Percentiles rank a stretch among this genome's conserved stretches.
Conservation (phyloP, 768 basidiomycete genomes). For the Trametes coccinea region DNA sequence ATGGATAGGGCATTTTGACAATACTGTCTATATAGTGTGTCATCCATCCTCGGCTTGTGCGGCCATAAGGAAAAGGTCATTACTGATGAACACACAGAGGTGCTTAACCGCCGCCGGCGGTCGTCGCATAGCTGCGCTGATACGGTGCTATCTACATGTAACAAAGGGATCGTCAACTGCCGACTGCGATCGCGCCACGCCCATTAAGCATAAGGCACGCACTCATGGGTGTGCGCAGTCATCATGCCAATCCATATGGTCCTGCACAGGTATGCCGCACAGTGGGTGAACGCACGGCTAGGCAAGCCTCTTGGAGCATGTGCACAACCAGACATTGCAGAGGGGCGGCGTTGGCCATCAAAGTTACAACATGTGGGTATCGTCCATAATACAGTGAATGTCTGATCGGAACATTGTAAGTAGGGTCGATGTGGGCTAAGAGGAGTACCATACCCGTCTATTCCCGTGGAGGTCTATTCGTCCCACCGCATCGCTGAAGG, state of each 20-base stretch:
- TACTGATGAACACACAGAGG: too few species aligned
- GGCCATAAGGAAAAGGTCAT: too few species aligned
- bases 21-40: too few species aligned
- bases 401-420: too few species aligned
- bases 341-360: background rate
- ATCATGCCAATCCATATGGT: background rate
- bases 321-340: too few species aligned
- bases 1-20: background rate
- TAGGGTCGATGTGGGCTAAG: too few species aligned
- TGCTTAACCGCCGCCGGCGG: too few species aligned
- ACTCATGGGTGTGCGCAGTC: background rate
- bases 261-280: background rate
- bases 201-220: background rate
- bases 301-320: too few species aligned
- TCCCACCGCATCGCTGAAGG: slow-evolving; percentile 89
- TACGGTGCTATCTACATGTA: background rate
- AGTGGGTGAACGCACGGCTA: too few species aligned
- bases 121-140: background rate
- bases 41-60: too few species aligned
- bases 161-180: background rate
- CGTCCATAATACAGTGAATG: too few species aligned
- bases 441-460: background rate
- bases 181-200: background rate
- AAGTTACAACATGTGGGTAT: too few species aligned
- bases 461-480: slow-evolving; percentile 36